Evolutionary conservation across 305 asterid genomes (phyloP).

Genomic region (Rubia peregrina): DNA sequence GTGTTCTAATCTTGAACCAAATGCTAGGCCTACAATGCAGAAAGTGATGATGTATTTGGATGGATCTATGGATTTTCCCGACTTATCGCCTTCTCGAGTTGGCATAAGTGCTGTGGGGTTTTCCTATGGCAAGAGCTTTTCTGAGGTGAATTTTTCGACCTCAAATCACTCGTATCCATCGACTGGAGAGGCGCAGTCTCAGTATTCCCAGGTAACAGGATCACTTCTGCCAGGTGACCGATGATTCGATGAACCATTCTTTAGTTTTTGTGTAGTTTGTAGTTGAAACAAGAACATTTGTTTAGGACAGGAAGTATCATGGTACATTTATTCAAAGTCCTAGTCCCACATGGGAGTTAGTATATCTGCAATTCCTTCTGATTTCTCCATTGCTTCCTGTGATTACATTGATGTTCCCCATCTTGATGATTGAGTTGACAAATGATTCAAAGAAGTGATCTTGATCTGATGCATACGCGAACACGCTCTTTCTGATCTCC

Average conservation of each 20-base stretch:
- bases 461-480: conserved; percentile 25
- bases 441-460: conserved; percentile 23
- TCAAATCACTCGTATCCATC: conserved; percentile 6
- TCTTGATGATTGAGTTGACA: conserved; percentile 30
- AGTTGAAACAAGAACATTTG: background rate
- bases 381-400: conserved; percentile 26
- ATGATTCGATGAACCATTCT: background rate
- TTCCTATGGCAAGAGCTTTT: background rate
- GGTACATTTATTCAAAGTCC: background rate
- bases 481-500: conserved; percentile 23
- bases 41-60: conserved; percentile 8
- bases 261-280: background rate
- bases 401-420: conserved; percentile 32
- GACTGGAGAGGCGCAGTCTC: background rate
- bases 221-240: conserved; percentile 5
- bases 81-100: background rate
- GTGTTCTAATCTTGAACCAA: conserved; percentile 1
- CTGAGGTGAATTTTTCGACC: background rate
- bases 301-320: background rate
- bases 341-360: conserved; percentile 11
- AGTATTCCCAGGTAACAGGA: conserved; percentile 8
- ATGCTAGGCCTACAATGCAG: conserved; percentile 11
- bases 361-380: conserved; percentile 29
- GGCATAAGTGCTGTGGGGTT: background rate
- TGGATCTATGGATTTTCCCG: conserved; percentile 4